Base-by-base conservation (phyloP, 2,329 filamentous ascomycete genomes). In the Drechslerella coelobrocha region DNA sequence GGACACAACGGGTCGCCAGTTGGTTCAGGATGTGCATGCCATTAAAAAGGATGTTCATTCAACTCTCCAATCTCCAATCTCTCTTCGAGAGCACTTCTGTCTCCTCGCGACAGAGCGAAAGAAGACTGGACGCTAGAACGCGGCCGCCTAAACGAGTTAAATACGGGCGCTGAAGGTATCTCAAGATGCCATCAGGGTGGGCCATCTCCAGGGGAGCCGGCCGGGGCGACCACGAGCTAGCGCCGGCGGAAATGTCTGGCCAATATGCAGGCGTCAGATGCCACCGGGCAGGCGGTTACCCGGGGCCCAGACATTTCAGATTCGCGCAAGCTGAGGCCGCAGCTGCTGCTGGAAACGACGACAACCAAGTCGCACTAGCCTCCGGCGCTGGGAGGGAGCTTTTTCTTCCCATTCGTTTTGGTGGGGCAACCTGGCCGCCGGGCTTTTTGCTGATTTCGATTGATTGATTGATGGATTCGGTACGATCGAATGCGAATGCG, bases 231-330 rank as follows among this genome's bases (percentile, higher is more conserved):
- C 19, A 24, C 24, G 34, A 55, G 54, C 63, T 50, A 54, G 65
- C 65, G 57, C 50, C 53, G 55, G 53, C 57, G 65, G 65, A 61
- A 61, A 68, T 39, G 17, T 39, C 17, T 39, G 34, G 4, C 34
- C 17, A n/a, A 39, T 48, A 68, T 68, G 56, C 51, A 56, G 50
- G 51, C 24, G 39, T 56, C 37, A 56, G 53, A 56, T 45, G 53
- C 53, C 53, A 52, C 43, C 43, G 27, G 57, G 43, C 34, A 19
- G 29, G 56, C 63, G 63, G 63, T 68, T 68, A 54, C 63, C 55
- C 56, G 59, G 41, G 43, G 23, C 21, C 39, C 37, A 45, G 12
- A 21, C 9, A 43, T 45, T 45, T 24, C 21, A 24, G 14, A 60
- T 41, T 54, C 17, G 31, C 51, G 29, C 51, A 47, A 61, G 47